Base-by-base conservation (phyloP, 2,329 filamentous ascomycete species). In the Emydomyces testavorans region DNA sequence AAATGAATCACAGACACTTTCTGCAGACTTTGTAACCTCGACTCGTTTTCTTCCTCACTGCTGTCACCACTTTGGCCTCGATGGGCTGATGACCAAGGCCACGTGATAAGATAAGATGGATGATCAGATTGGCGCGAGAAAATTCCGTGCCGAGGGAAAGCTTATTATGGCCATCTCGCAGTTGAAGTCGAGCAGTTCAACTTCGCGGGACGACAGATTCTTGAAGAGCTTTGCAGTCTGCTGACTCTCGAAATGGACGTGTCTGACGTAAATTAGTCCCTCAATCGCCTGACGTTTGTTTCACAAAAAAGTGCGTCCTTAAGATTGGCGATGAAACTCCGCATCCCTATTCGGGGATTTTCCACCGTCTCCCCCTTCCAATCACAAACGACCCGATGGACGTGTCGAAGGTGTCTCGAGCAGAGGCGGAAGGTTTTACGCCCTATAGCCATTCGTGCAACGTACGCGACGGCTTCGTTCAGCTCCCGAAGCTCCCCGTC, bases 361-460 rank as follows among this genome's bases (percentile, higher is more conserved):
- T 21, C 36, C 21, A 21, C 21, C 16, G 26, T 13, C 28, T 36
- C 36, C 42, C 8, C 35, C 41, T 26, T 46, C 49, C 32, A 38
- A 29, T n/a, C 29, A 8, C 28, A 39, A 28, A 16, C 26, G 15
- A 11, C 15, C 23, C 41, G 37, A n/a, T 58, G 57, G 57, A 57
- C 51, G n/a, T 58, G 57, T 50, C 42, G 36, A 32, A 50, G 48
- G 48, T 58, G 56, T 34, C 43, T 57, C n/a, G 50, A 37, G 35
- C 50, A 52, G 16, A 49, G 38, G 15, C 18, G 21, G 21, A 34
- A 34, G 24, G 10, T 18, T 24, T 16, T 32, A 20, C 36, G 28
- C 10, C 16, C 15, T 38, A 16, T 21, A 13, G 15, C 20, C 2
- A 18, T 20, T 6, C 34, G 18, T 10, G 8, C n/a, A 18, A 39